Evolutionary conservation across 208 protist genomes (phyloP).

Genomic region (Crithidia fasciculata): DNA sequence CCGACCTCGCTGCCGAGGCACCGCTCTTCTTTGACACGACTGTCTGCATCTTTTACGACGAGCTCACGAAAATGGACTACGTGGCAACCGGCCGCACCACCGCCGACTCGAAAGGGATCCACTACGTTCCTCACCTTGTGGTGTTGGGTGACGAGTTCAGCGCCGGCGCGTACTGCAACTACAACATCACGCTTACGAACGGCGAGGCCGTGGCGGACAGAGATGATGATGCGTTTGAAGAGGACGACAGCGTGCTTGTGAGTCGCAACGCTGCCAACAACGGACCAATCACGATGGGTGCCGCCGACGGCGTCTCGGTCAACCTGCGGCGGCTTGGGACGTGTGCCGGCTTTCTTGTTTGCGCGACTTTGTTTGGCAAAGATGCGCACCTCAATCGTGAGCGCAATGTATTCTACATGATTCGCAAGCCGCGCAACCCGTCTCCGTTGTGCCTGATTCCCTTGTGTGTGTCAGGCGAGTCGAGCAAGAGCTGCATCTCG

Average conservation of each 20-base stretch:
- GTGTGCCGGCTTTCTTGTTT: constrained; percentile 59
- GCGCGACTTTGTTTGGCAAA: constrained; percentile 64
- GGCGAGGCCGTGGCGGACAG: constrained; percentile 6
- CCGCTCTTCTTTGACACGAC: constrained; percentile 83
- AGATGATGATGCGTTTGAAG: constrained; percentile 18
- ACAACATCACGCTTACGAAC: constrained; percentile 39
- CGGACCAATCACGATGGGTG: constrained; percentile 48
- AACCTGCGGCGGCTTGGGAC: constrained; percentile 54
- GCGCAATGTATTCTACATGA: constrained; percentile 68
- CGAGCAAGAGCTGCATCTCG: constrained; percentile 51
- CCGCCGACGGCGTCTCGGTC: constrained; percentile 70
- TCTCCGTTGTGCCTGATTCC: constrained; percentile 63
- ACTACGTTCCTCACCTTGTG: constrained; percentile 64
- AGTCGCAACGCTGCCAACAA: constrained; percentile 30
- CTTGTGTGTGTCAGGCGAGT: constrained; percentile 34
- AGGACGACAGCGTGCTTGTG: constrained; percentile 19
- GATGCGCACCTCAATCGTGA: constrained; percentile 36
- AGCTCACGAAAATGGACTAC: constrained; percentile 68
- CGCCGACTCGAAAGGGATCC: constrained; percentile 63
- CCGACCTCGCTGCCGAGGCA: constrained; percentile 13
- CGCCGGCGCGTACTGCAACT: constrained; percentile 53
- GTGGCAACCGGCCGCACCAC: constrained; percentile 63
- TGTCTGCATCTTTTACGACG: constrained; percentile 74
- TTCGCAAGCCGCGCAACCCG: constrained; percentile 43
- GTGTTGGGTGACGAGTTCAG: constrained; percentile 47